Evolutionary conservation across 1,139 yeast species (phyloP), one percentile per base, ranked within the genome.

Genomic region (Tardiomyces blankii): DNA sequence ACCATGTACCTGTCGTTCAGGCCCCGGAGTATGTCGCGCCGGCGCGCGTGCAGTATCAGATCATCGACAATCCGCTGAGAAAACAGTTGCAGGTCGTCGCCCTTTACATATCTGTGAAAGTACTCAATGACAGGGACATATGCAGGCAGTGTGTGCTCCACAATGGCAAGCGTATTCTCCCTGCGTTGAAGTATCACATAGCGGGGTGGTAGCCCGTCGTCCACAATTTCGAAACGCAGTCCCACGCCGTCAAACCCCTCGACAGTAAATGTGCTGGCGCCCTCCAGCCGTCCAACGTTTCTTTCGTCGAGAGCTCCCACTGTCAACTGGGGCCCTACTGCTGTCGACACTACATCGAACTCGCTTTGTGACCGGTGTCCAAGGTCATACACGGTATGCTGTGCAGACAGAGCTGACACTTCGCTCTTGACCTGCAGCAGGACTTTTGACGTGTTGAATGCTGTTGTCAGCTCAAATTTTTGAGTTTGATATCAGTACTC

Each of bases 141-240:
- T 9, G 49, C 46, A 1, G 61, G 61, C 18, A 58, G 43, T 0
- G 60, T 58, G 39, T 56, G 60, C 16, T 51, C 16, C 9, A 5
- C 16, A 30, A 30, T 4, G 9, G 9, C n/a, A 30, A 30, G 35
- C 16, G n/a, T 30, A 5, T 12, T 13, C 5, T 30, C 16, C 35
- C 16, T 30, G 16, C 35, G 35, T 30, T 5, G 5, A 14, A 30
- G 5, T 4, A 30, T 30, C 4, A 30, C 35, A 14, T 14, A 30
- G 16, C 35, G 35, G 3, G 35, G 35, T 11, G 35, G 54, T 56
- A 42, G 52, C 50, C 41, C 39, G 18, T 44, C 16, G 12, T 38
- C 38, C 38, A 49, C 53, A 42, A 52, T 42, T 42, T 57, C 61
- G 39, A 57, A 48, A 18, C 61, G 49, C 16, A 57, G 43, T 6